A percentile compares a stretch with the other conserved stretches of the same genome.
phyloP scores from a whole-genome alignment of 2,329 filamentous ascomycete species.

The Neonectria ditissima region DNA sequence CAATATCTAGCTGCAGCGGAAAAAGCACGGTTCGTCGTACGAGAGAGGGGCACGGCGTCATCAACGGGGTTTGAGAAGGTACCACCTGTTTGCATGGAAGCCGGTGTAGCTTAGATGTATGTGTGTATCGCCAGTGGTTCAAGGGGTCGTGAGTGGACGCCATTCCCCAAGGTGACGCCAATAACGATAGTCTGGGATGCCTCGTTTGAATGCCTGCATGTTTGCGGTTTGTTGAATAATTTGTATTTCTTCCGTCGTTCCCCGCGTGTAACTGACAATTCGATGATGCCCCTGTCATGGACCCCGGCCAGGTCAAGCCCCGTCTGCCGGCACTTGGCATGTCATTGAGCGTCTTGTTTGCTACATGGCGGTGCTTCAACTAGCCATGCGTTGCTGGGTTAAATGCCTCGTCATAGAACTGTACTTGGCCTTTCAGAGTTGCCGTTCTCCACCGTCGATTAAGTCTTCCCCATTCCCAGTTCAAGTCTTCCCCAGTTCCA shows the following conservation, averaged over 20 bases:
- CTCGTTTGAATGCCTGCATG: too few species aligned
- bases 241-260: too few species aligned
- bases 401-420: slow-evolving; percentile 8
- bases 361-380: neutral
- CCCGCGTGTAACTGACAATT: too few species aligned
- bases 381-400: slow-evolving; percentile 5
- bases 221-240: too few species aligned
- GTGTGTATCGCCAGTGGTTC: slow-evolving; percentile 1
- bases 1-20: slow-evolving; percentile 1
- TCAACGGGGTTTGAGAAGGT: neutral
- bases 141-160: neutral
- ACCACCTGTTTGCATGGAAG: neutral
- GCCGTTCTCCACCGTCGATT: too few species aligned
- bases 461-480: neutral
- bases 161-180: too few species aligned
- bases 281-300: too few species aligned
- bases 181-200: too few species aligned
- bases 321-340: slow-evolving; percentile 1
- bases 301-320: neutral
- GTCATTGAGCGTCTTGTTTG: neutral
- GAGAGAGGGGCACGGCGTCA: neutral
- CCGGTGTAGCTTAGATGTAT: neutral
- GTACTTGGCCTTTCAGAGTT: too few species aligned
- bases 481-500: neutral
- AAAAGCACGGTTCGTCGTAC: neutral